Evolutionary conservation across 441 rosid genomes (phyloP), one percentile per base, ranked within the genome.

Genomic region (Adansonia madagascariensis): DNA sequence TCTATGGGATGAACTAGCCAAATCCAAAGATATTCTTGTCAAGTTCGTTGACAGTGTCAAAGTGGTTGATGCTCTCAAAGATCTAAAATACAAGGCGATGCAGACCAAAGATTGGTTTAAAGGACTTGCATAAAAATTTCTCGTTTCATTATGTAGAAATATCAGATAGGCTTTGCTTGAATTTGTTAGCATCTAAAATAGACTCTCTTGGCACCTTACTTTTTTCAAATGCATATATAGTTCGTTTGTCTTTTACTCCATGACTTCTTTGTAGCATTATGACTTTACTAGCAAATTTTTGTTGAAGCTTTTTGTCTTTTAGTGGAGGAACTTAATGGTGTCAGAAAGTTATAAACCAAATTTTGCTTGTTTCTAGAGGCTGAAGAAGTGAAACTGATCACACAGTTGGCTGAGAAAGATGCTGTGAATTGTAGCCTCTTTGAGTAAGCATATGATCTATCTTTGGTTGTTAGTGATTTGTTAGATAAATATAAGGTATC

Each of bases 341-440:
- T 43, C 11, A 2, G 22, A 17, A 62, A 31, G 39, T 44, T 56
- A 27, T 17, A 12, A 50, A 41, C 11, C 27, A 44, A 14, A 53
- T 56, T 56, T 44, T 71, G 69, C 59, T 75, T 78, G 3, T 80
- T 78, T 62, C 69, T 82, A 77, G 75, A 93, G 97, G 94, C 88
- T 2, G 98, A 93, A 84, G 98, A 93, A 74, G 95, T 88, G 35
- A 91, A 91, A 81, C 80, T 93, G 75, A 91, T 93, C 43, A 71
- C 91, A 1, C 87, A 89, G 77, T 75, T 93, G 73, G 92, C 87
- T 63, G 98, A 90, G 82, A 82, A 82, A 81, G 91, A 89, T 83
- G 95, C 87, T 50, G 80, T 91, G 24, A 88, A 88, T 74, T 88
- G 85, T 60, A 83, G 79, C 76, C 92, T 93, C 71, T 87, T 93